phyloP scores from a whole-genome alignment of 73 alveolate genomes.

The Halteria grandinella region DNA sequence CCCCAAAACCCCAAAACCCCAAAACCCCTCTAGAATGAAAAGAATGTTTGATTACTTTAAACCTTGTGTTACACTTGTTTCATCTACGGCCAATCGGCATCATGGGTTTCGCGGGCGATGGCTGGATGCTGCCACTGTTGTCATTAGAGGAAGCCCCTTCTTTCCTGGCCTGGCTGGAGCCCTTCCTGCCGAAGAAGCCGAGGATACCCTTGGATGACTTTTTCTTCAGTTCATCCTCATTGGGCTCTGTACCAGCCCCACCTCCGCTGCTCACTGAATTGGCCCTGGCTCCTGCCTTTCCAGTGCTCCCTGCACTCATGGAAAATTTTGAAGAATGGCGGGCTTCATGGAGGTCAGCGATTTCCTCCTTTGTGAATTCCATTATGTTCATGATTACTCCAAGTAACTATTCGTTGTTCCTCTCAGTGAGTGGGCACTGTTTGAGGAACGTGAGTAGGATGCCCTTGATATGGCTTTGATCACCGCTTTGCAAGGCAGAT shows the following conservation, averaged over 20 bases:
- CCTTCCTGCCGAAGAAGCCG: slow-evolving; percentile 19
- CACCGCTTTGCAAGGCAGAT: no score
- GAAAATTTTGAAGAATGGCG: no score
- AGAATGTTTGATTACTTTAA: not conserved
- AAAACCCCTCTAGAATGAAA: not conserved
- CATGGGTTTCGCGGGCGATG: slow-evolving; percentile 7
- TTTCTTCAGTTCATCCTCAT: slow-evolving; percentile 32
- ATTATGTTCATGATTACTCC: slow-evolving; percentile 21
- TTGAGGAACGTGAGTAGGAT: slow-evolving; percentile 17
- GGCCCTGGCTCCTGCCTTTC: not conserved
- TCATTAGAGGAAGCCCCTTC: no score
- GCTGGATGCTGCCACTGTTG: no score
- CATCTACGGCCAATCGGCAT: slow-evolving; percentile 41
- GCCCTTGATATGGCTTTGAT: slow-evolving; percentile 22
- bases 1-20: no score
- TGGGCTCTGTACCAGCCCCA: slow-evolving; percentile 31
- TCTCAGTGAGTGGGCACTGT: slow-evolving; percentile 37
- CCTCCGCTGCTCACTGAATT: slow-evolving; percentile 12
- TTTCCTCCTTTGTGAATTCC: slow-evolving; percentile 17
- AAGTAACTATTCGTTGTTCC: slow-evolving; percentile 8
- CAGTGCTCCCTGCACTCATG: no score
- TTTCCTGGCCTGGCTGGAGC: slow-evolving; percentile 11
- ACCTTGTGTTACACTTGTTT: not conserved
- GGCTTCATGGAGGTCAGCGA: slow-evolving; percentile 1
- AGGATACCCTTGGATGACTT: slow-evolving; percentile 4